phyloP scores from a whole-genome alignment of 2,329 filamentous ascomycete genomes.

The Exophiala xenobiotica region DNA sequence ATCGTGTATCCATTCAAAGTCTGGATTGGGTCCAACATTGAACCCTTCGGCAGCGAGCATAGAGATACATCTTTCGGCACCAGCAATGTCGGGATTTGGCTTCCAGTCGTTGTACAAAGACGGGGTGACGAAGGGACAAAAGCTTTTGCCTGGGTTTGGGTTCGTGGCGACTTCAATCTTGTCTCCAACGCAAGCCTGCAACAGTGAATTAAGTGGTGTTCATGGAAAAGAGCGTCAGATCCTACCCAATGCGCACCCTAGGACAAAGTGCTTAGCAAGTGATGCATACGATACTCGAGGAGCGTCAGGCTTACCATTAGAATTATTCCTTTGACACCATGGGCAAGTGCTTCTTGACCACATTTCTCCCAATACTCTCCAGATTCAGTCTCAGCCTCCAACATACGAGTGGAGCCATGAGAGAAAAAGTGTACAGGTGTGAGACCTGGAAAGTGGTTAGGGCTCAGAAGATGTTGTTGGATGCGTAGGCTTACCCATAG shows the following conservation, averaged over 20 bases:
- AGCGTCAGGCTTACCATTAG: constrained; percentile 55
- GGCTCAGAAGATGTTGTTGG: not conserved
- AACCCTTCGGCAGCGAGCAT: constrained; percentile 55
- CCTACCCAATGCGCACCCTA: constrained; percentile 5
- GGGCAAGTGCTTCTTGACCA: constrained; percentile 60
- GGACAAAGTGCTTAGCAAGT: not conserved
- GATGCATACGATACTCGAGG: not conserved
- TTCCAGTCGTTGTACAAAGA: constrained; percentile 63
- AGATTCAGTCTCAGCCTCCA: constrained; percentile 62
- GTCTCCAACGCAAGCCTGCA: constrained; percentile 61
- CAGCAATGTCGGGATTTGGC: constrained; percentile 59
- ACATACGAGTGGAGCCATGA: constrained; percentile 72
- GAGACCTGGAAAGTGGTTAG: constrained; percentile 14
- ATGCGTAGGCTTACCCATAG: no score
- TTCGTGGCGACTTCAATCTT: constrained; percentile 62
- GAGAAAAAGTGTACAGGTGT: constrained; percentile 67
- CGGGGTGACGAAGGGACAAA: constrained; percentile 42
- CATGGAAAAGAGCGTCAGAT: constrained; percentile 32
- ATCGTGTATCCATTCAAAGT: constrained; percentile 71
- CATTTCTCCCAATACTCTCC: constrained; percentile 66
- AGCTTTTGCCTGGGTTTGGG: constrained; percentile 48
- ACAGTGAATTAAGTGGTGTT: no score
- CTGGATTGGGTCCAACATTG: constrained; percentile 51
- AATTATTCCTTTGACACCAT: constrained; percentile 61
- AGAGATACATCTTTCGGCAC: constrained; percentile 50